A percentile compares a stretch with the other conserved stretches of the same genome.
Evolutionary conservation across 768 basidiomycete species (phyloP).

Genomic region (Macrolepiota fuliginosa): DNA sequence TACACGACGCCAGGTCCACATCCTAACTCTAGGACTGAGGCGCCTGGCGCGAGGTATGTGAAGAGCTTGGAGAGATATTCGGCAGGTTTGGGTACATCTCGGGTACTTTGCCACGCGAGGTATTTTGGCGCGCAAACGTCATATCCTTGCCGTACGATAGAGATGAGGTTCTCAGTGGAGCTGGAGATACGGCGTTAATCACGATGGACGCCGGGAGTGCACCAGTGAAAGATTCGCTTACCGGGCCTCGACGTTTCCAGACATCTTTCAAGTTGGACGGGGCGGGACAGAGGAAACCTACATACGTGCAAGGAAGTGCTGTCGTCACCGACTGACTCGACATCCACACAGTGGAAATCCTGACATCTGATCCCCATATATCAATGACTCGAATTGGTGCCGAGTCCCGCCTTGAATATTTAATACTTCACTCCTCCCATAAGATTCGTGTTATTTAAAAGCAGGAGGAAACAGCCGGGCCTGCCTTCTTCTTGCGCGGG

Average conservation of each 20-base stretch:
- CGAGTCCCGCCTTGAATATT: too few relatives aligned
- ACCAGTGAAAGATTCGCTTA: neutral
- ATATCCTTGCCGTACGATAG: conserved; percentile 15
- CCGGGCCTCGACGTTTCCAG: neutral
- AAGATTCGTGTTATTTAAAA: too few relatives aligned
- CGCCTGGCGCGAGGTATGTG: conserved; percentile 17
- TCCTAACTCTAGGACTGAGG: conserved; percentile 25
- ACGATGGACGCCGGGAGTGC: neutral
- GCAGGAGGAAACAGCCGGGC: too few relatives aligned
- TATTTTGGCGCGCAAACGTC: conserved; percentile 16
- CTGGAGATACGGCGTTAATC: neutral
- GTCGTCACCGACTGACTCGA: neutral
- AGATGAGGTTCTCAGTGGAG: neutral
- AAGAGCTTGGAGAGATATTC: conserved; percentile 20
- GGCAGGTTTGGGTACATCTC: conserved; percentile 19
- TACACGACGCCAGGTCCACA: conserved; percentile 27
- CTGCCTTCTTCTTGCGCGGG: too few relatives aligned
- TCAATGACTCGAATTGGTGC: too few relatives aligned
- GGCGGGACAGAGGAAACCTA: neutral
- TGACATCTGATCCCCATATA: too few relatives aligned
- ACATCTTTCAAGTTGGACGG: neutral
- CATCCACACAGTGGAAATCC: too few relatives aligned
- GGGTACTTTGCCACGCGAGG: conserved; percentile 18
- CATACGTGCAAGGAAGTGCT: neutral
- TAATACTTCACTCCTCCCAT: too few relatives aligned